These are phyloP conservation scores for Russula dissimulans DNA, from an alignment of 768 basidiomycete genomes.

Conservation along the genomic window DNA sequence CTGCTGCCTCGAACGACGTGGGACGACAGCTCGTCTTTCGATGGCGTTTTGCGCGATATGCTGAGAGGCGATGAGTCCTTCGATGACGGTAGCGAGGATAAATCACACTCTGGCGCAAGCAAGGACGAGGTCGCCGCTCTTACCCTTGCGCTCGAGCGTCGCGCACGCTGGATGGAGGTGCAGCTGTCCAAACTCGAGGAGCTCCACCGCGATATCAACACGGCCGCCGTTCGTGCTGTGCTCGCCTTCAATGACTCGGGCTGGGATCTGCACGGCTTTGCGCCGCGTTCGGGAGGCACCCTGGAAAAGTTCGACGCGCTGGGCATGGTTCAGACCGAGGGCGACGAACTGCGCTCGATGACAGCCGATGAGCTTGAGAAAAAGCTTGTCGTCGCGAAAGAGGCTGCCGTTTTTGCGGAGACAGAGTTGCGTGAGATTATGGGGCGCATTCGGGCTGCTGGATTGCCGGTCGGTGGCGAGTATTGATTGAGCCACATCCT, in stretches of 20 bases:
- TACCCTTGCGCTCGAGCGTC: conserved; percentile 74
- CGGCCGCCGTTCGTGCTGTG: conserved; percentile 73
- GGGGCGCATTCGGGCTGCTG: conserved; percentile 51
- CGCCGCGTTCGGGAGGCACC: conserved; percentile 64
- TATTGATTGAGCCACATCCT: background rate
- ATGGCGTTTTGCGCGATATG: conserved; percentile 80
- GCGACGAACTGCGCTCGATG: conserved; percentile 41
- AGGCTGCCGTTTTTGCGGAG: conserved; percentile 63
- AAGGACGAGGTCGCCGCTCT: conserved; percentile 78
- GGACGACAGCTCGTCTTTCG: conserved; percentile 86
- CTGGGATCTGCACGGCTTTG: conserved; percentile 62
- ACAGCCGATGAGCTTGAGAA: conserved; percentile 64
- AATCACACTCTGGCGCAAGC: conserved; percentile 47
- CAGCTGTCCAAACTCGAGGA: conserved; percentile 84
- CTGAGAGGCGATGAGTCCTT: conserved; percentile 81
- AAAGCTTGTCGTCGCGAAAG: conserved; percentile 60
- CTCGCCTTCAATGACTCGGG: conserved; percentile 79
- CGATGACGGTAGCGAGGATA: conserved; percentile 57
- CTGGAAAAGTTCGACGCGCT: conserved; percentile 60
- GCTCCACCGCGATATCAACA: conserved; percentile 84
- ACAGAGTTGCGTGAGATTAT: conserved; percentile 67
- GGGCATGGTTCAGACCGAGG: conserved; percentile 39
- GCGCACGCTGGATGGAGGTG: conserved; percentile 92
- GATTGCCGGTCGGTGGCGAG: conserved; percentile 29
- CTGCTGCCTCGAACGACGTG: conserved; percentile 82